Percentiles rank a stretch among this genome's conserved stretches.
Conservation (phyloP, 2,329 filamentous ascomycete genomes). For the Akanthomyces muscarius region DNA sequence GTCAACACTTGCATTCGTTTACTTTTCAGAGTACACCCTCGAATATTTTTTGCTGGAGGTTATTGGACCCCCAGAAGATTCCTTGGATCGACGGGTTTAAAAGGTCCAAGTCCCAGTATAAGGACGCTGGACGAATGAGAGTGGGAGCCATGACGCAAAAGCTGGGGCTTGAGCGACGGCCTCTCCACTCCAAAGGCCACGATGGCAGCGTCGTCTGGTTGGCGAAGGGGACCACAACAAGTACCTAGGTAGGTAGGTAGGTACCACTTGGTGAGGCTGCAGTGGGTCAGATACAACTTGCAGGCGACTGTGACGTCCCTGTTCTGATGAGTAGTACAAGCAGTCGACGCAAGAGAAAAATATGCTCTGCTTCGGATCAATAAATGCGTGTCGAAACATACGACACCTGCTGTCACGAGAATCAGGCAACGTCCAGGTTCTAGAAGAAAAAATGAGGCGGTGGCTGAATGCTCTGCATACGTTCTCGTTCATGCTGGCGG, state of each 20-base stretch:
- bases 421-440: neutral
- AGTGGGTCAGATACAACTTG: constrained; percentile 1
- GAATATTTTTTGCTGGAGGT: neutral
- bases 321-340: neutral
- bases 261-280: neutral
- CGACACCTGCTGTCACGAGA: too few relatives aligned
- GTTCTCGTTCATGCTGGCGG: neutral
- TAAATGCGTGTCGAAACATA: neutral
- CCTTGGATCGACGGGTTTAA: neutral
- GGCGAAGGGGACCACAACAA: too few relatives aligned
- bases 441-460: neutral
- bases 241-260: neutral
- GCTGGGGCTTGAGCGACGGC: neutral
- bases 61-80: neutral
- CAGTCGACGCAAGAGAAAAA: neutral
- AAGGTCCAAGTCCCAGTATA: neutral
- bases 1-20: neutral
- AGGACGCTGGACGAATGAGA: neutral
- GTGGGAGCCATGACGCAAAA: constrained; percentile 7
- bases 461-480: neutral
- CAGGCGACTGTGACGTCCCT: neutral
- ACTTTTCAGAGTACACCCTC: neutral
- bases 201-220: neutral
- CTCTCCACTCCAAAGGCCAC: neutral
- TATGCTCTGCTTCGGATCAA: neutral